Conservation (phyloP, 164 flowering plant genomes). For the Vitis vinifera region ASM3070453v1 NC_081817.1:17651001-17651500, state of each 20-base stretch:
- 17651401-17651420: background rate
- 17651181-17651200: background rate
- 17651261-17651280: constrained; percentile 7
- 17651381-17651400: background rate
- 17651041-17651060: background rate
- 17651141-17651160: background rate
- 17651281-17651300: background rate
- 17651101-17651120: constrained; percentile 4
- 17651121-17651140: background rate
- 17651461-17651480: background rate
- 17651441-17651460: constrained; percentile 5
- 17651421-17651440: background rate
- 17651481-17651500: background rate
- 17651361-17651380: background rate
- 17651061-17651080: background rate
- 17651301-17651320: background rate
- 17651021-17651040: background rate
- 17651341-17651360: constrained; percentile 3
- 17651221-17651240: background rate
- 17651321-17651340: background rate
- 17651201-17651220: constrained; percentile 3
- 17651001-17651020: background rate
- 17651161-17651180: background rate
- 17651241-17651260: background rate
- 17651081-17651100: background rate